Base-by-base conservation (phyloP, 1,139 yeast species). In the Candida sp. region DNA sequence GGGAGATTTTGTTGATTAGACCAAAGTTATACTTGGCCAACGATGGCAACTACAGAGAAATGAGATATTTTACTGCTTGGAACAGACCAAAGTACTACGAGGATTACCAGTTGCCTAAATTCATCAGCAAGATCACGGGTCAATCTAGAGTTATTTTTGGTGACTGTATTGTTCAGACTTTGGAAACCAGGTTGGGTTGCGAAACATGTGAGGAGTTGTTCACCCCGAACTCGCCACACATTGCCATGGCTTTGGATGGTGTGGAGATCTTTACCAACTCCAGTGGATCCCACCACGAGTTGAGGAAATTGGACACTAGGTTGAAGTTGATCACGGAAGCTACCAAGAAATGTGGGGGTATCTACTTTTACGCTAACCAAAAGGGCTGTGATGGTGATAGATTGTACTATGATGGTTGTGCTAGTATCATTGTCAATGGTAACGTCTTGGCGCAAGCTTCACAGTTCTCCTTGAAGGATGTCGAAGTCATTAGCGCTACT, bases 331-430 rank as follows among this genome's bases (percentile, higher is more conserved):
- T 94, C 59, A 83, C 86, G 31, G 97, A 90, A 66, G 99, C 99
- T 2, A 92, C 98, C 4, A 83, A 90, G 52, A 92, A 94, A 68
- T 92, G 98, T 66, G 99, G 99, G 43, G 99, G 99, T 39, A 85
- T 94, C 30, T 94, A 94, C 63, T 75, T 94, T 49, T 94, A 94
- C 64, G 85, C 99, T 25, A 94, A 94, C 67, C 99, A 96, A 70
- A 86, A 88, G 56, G 99, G 99, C 5, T 94, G 99, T 68, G 99
- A 96, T 68, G 99, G 99, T 58, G 99, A 96, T 66, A 80, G 99
- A 54, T 73, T 94, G 49, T 94, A 96, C 68, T 94, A 94, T 64
- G 99, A 94, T 69, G 99, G 99, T 1, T 90, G 97, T 72, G 97
- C 99, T 0, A 77, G 91, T 63, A 94, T 96, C 66, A 90, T 93